phyloP scores from a whole-genome alignment of 441 rosid genomes.

The Pelargonium exstipulatum region DNA sequence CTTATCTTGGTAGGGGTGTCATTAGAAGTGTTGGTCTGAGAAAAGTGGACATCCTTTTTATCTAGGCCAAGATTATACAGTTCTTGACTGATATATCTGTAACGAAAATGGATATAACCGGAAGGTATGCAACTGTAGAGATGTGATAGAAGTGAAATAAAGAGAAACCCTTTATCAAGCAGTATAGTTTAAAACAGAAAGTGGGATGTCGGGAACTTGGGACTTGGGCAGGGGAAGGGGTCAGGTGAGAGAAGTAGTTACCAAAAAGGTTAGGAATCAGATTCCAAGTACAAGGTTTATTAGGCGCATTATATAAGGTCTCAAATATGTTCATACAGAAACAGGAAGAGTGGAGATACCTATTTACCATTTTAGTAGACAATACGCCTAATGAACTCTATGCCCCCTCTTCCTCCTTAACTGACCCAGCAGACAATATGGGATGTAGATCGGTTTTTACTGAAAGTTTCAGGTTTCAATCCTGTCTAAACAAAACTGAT shows the following conservation, averaged over 20 bases:
- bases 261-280: neutral
- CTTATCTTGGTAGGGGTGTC: slow-evolving; percentile 8
- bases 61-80: neutral
- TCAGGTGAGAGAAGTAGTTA: neutral
- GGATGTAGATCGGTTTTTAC: neutral
- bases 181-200: neutral
- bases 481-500: neutral
- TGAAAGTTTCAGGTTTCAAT: neutral
- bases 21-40: slow-evolving; percentile 4
- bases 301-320: neutral
- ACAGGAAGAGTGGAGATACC: neutral
- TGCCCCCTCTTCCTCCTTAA: neutral
- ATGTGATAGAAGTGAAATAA: neutral
- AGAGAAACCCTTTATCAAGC: neutral
- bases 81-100: neutral
- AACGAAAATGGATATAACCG: neutral
- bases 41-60: neutral
- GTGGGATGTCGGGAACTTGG: slow-evolving; percentile 1
- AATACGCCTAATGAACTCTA: neutral
- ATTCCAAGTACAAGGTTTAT: neutral
- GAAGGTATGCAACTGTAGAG: neutral
- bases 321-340: neutral
- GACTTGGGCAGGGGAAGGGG: neutral
- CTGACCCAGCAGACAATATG: neutral
- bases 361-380: neutral